phyloP scores from a whole-genome alignment of 2,329 filamentous ascomycete species.

The Fusarium bactridioides region DNA sequence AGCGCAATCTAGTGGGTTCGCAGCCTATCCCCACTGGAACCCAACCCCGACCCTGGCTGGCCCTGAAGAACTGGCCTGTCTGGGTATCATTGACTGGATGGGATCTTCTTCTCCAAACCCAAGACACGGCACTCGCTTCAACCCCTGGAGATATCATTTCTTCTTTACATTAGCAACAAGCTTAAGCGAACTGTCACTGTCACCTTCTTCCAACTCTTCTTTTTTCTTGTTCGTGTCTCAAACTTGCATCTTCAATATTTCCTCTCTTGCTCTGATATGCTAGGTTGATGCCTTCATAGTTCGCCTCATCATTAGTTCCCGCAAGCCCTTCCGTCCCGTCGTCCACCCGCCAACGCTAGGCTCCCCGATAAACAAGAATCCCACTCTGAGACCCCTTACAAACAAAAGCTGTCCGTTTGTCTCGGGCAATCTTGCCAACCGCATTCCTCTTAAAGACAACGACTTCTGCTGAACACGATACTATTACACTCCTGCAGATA shows the following conservation, averaged over 20 bases:
- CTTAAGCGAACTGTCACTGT: slow-evolving; percentile 9
- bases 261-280: not conserved
- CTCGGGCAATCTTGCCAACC: not conserved
- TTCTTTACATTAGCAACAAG: slow-evolving; percentile 28
- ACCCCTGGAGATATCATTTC: slow-evolving; percentile 34
- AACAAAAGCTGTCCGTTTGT: slow-evolving; percentile 2
- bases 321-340: slow-evolving; percentile 31
- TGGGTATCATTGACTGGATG: not conserved
- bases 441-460: slow-evolving; percentile 22
- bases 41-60: not conserved
- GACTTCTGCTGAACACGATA: not conserved
- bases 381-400: slow-evolving; percentile 18
- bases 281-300: not conserved
- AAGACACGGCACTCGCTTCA: slow-evolving; percentile 20
- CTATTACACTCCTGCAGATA: not conserved
- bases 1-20: slow-evolving; percentile 24
- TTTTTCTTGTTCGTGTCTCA: not conserved
- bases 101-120: slow-evolving; percentile 32
- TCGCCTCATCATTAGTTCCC: slow-evolving; percentile 29
- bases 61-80: not conserved
- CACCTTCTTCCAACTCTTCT: not conserved
- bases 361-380: slow-evolving; percentile 7
- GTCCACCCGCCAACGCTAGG: slow-evolving; percentile 43
- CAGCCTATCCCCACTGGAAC: slow-evolving; percentile 19
- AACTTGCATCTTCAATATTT: not conserved